Percentiles rank a stretch among this genome's conserved stretches.
phyloP scores from a whole-genome alignment of 257 asterid species.

The Fraxinus anomala region DNA sequence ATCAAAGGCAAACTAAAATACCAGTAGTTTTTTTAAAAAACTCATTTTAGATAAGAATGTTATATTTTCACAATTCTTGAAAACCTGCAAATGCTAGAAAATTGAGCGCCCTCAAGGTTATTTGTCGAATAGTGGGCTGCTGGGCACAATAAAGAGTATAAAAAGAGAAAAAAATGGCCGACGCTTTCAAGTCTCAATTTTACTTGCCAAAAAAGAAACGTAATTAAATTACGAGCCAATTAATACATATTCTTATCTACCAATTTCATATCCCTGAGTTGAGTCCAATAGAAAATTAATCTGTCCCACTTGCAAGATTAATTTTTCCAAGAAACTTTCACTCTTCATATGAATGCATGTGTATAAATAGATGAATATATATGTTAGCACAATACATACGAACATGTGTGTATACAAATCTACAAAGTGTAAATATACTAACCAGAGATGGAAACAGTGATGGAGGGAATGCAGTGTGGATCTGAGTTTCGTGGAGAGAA shows the following conservation, averaged over 20 bases:
- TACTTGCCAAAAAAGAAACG: neutral
- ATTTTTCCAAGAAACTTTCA: neutral
- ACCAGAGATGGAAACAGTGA: neutral
- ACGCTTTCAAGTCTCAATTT: neutral
- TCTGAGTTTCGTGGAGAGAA: neutral
- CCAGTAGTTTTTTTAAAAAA: neutral
- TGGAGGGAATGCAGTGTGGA: neutral
- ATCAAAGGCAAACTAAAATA: neutral
- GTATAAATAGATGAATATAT: neutral
- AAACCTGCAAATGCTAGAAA: neutral
- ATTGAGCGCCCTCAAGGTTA: too few relatives aligned
- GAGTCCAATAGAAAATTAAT: neutral
- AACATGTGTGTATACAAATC: neutral
- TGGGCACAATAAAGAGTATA: neutral
- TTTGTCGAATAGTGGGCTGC: too few relatives aligned
- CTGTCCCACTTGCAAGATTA: neutral
- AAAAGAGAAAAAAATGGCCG: neutral
- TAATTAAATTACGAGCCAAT: neutral
- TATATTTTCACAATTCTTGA: neutral
- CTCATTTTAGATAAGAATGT: too few relatives aligned
- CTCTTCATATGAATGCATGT: neutral
- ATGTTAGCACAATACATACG: neutral
- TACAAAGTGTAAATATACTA: neutral
- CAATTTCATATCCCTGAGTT: neutral
- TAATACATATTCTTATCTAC: neutral